Percentiles rank a stretch among this genome's conserved stretches.
These are phyloP conservation scores for Gnaphalium uliginosum DNA, from an alignment of 129 eudicot genomes.

Conservation along the genomic window DNA sequence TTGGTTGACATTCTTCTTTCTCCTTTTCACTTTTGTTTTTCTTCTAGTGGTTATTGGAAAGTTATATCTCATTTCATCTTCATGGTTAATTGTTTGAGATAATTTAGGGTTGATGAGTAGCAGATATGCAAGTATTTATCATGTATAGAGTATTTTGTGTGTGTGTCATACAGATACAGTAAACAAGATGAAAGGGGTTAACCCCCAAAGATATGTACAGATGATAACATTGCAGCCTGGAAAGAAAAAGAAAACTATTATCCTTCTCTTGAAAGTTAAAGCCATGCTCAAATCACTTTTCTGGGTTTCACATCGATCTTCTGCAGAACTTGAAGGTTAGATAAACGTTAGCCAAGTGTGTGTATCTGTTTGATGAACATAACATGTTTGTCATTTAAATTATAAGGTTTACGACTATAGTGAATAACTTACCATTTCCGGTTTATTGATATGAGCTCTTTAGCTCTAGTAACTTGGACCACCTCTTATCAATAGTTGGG, in stretches of 20 bases:
- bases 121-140: slow-evolving; percentile 19
- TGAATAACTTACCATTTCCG: slow-evolving; percentile 27
- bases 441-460: slow-evolving; percentile 38
- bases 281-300: slow-evolving; percentile 18
- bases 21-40: neutral
- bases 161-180: slow-evolving; percentile 23
- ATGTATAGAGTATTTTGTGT: slow-evolving; percentile 22
- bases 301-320: slow-evolving; percentile 22
- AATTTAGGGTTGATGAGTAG: neutral
- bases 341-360: slow-evolving; percentile 3
- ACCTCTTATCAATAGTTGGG: slow-evolving; percentile 60
- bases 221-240: slow-evolving; percentile 29
- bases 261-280: slow-evolving; percentile 19
- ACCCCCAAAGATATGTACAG: slow-evolving; percentile 25
- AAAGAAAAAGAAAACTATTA: slow-evolving; percentile 16
- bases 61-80: neutral
- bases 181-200: slow-evolving; percentile 26
- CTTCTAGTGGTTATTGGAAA: slow-evolving; percentile 18
- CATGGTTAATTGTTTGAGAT: slow-evolving; percentile 9
- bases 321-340: slow-evolving; percentile 31
- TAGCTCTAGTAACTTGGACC: slow-evolving; percentile 74
- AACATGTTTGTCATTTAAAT: no score
- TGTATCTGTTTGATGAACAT: neutral
- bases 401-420: neutral
- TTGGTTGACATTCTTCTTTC: slow-evolving; percentile 3